Conservation (phyloP, 331 rosid genomes). For the Prunus yedoensis region DNA sequence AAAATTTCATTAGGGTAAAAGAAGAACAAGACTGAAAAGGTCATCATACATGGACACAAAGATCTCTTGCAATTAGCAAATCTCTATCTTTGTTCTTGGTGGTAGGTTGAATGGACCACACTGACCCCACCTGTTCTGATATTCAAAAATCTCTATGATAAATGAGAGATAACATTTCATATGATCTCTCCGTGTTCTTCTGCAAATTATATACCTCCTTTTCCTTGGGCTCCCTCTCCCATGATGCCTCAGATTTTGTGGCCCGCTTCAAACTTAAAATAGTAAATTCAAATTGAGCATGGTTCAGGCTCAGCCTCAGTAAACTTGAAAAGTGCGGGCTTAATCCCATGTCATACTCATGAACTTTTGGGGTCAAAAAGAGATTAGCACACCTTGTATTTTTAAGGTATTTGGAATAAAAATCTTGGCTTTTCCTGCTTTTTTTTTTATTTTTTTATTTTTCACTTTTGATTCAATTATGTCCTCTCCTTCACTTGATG, state of each 20-base stretch:
- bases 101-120: constrained; percentile 17
- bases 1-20: neutral
- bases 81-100: neutral
- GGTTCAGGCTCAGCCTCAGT: constrained; percentile 12
- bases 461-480: neutral
- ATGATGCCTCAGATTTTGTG: constrained; percentile 5
- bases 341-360: constrained; percentile 17
- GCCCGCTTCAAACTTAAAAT: constrained; percentile 20
- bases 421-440: neutral
- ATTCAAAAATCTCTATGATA: constrained; percentile 5
- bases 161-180: neutral
- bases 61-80: constrained; percentile 1
- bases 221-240: constrained; percentile 2
- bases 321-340: neutral
- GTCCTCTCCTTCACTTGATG: neutral
- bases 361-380: constrained; percentile 17
- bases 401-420: neutral
- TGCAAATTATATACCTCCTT: constrained; percentile 11
- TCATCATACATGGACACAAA: constrained; percentile 6
- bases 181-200: neutral
- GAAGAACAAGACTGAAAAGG: no score
- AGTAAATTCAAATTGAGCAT: neutral
- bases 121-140: constrained; percentile 2
- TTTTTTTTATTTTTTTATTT: neutral
- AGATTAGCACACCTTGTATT: neutral